Percentiles rank a stretch among this genome's conserved stretches.
Conservation (phyloP, 805 yeast species). For the Ogataea haglerorum region DNA sequence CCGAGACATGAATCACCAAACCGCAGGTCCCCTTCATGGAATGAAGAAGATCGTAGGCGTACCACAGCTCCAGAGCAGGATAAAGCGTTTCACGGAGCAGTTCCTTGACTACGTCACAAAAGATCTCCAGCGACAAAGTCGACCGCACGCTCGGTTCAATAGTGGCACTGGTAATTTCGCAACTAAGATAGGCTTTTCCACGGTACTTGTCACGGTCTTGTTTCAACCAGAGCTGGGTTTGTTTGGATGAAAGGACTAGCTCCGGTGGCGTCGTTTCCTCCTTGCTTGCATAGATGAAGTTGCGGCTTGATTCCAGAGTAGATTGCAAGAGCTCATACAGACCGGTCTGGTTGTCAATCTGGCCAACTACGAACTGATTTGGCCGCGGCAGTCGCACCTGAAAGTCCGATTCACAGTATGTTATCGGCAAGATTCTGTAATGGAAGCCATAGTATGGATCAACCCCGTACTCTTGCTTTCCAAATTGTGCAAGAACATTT, state of each 20-base stretch:
- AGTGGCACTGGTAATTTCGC: constrained; percentile 39
- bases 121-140: constrained; percentile 50
- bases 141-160: constrained; percentile 35
- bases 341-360: constrained; percentile 28
- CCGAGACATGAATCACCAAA: constrained; percentile 50
- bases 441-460: constrained; percentile 47
- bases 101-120: constrained; percentile 45
- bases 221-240: constrained; percentile 53
- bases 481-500: constrained; percentile 2
- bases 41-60: constrained; percentile 53
- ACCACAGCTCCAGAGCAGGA: constrained; percentile 52
- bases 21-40: constrained; percentile 54
- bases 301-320: constrained; percentile 27
- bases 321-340: constrained; percentile 16
- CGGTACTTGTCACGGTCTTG: constrained; percentile 31
- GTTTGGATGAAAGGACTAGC: constrained; percentile 32
- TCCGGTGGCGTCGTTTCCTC: constrained; percentile 34
- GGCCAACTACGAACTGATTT: constrained; percentile 37
- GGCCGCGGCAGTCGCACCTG: constrained; percentile 26
- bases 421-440: constrained; percentile 26
- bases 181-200: constrained; percentile 39
- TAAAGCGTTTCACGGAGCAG: constrained; percentile 43
- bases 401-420: neutral
- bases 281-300: constrained; percentile 34
- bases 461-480: constrained; percentile 1